These are phyloP conservation scores for Metarhizium robertsii DNA, from an alignment of 2,329 filamentous ascomycete genomes.

Conservation along the genomic window DNA sequence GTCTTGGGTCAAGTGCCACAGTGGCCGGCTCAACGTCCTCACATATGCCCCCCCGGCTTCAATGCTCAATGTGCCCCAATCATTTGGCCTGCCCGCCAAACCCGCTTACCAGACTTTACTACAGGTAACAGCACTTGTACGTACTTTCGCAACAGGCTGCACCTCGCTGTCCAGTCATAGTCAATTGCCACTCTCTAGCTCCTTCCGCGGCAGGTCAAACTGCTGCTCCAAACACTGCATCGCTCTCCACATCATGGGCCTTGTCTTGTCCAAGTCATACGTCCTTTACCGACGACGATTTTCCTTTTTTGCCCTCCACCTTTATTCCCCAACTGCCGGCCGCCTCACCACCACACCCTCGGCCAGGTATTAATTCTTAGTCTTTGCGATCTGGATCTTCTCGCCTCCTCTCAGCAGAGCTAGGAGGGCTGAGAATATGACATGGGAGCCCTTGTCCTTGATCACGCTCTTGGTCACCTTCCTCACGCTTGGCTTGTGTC, in stretches of 20 bases:
- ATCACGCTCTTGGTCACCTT: conserved; percentile 29
- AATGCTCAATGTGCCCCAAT: too few species aligned
- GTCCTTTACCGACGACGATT: background rate
- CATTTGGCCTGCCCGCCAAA: too few species aligned
- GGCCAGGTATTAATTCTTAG: background rate
- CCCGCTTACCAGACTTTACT: too few species aligned
- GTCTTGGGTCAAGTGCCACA: too few species aligned
- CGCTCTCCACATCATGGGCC: background rate
- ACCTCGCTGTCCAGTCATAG: background rate
- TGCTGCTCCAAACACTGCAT: background rate
- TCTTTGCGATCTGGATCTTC: background rate
- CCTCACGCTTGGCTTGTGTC: conserved; percentile 28
- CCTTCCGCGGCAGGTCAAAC: too few species aligned
- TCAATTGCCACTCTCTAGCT: too few species aligned
- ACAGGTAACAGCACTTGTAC: background rate
- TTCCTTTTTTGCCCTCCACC: background rate
- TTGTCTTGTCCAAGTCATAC: background rate
- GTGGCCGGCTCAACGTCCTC: too few species aligned
- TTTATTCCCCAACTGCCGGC: background rate
- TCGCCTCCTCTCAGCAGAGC: conserved; percentile 4
- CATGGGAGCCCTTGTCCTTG: conserved; percentile 32
- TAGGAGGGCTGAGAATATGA: conserved; percentile 29
- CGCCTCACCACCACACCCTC: background rate
- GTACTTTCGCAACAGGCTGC: background rate
- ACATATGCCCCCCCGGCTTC: too few species aligned